A percentile compares a stretch with the other conserved stretches of the same genome.
These are phyloP conservation scores for Pisolithus microcarpus DNA, from an alignment of 768 basidiomycete species.

Conservation along the genomic window DNA sequence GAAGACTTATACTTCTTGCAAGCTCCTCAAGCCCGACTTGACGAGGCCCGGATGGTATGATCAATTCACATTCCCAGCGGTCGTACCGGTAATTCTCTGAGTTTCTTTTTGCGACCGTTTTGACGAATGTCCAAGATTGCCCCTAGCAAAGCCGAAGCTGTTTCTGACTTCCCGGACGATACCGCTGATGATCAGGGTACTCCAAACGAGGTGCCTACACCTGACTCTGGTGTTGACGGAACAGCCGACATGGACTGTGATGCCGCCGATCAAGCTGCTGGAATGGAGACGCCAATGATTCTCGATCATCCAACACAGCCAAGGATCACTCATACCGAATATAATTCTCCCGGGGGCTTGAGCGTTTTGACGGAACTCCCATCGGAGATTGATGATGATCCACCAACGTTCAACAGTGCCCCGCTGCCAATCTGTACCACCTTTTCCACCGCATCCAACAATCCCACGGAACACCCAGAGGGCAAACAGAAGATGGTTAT, in stretches of 20 bases:
- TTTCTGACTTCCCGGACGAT: conserved; percentile 9
- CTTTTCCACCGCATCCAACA: neutral
- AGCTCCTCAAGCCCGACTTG: conserved; percentile 34
- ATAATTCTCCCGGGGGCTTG: conserved; percentile 3
- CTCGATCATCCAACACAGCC: neutral
- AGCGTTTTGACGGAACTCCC: conserved; percentile 27
- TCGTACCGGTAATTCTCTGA: conserved; percentile 18
- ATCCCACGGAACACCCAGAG: neutral
- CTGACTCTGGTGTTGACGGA: conserved; percentile 1
- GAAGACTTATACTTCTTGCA: conserved; percentile 40
- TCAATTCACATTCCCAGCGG: conserved; percentile 14
- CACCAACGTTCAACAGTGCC: neutral
- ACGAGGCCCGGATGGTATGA: conserved; percentile 64
- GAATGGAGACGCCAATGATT: neutral
- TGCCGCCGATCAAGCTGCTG: neutral
- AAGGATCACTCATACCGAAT: neutral
- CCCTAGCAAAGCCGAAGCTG: conserved; percentile 8
- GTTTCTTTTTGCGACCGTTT: neutral
- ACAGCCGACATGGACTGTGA: neutral
- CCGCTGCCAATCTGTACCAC: neutral
- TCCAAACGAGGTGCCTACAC: neutral
- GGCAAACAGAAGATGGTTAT: conserved; percentile 14
- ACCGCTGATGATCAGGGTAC: conserved; percentile 1
- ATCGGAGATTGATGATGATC: conserved; percentile 12
- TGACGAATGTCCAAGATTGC: conserved; percentile 14